Evolutionary conservation across 2,329 filamentous ascomycete genomes (phyloP), one percentile per base, ranked within the genome.

Genomic region (Colletotrichum viniferum): DNA sequence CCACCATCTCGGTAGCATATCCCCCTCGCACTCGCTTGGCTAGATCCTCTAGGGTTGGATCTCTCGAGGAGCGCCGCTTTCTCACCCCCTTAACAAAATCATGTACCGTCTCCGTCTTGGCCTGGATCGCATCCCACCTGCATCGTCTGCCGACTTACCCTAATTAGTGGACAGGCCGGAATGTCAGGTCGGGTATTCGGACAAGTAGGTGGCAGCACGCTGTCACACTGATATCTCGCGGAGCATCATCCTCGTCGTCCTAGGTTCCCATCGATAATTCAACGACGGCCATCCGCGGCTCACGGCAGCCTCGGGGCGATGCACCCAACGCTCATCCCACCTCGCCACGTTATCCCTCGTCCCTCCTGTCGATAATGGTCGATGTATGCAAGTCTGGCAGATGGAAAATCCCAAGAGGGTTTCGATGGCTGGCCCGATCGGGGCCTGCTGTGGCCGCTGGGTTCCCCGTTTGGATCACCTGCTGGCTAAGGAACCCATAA

Each of bases 371-470:
- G 18, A 36, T 60, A n/a, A 43, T 32, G 30, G 36, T 61, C 48
- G 34, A 74, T 55, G 61, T 18, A 61, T 74, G 48, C 64, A 76
- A 10, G 69, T 73, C 58, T 73, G 58, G 69, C 73, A 73, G 64
- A 32, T 73, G 58, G 63, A 4, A 18, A 32, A 34, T 32, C 62
- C 36, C 28, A 56, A 24, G 14, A 61, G 32, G 14, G 58, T 58
- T 73, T 75, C 73, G 63, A 75, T 69, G 69, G 63, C 56, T 73
- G 63, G 43, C 69, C 58, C 73, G 73, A 69, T 69, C 28, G 24
- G 64, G 63, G 30, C 8, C 63, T 58, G 32, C 43, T 16, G 32
- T 62, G 36, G 36, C 69, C n/a, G 56, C 32, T 62, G 55, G 21
- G 21, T 65, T 75, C 7, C 58, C 69, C 8, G 26, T 68, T 69